phyloP scores from a whole-genome alignment of 768 basidiomycete species.

The Boletellus sp. region DNA sequence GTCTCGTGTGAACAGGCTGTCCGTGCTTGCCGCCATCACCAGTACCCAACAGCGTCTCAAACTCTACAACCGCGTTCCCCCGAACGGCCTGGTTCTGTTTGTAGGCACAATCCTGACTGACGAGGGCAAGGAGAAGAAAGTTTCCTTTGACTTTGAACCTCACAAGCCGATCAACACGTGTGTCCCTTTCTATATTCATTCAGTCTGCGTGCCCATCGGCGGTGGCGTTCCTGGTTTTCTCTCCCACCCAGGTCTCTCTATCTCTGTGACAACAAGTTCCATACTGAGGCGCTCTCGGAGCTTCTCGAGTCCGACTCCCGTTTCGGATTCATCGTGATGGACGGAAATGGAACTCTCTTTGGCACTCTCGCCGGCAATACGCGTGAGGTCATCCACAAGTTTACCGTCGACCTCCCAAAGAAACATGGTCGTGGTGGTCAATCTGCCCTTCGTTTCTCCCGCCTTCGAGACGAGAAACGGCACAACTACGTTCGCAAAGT shows the following conservation, averaged over 20 bases:
- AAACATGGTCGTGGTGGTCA: slow-evolving; percentile 99
- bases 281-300: slow-evolving; percentile 95
- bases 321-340: slow-evolving; percentile 99
- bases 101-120: slow-evolving; percentile 98
- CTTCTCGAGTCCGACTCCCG: slow-evolving; percentile 95
- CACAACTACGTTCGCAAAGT: slow-evolving; percentile 99
- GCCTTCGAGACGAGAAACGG: slow-evolving; percentile 97
- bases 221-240: not conserved
- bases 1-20: slow-evolving; percentile 95
- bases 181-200: slow-evolving; percentile 25
- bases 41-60: slow-evolving; percentile 97
- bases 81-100: slow-evolving; percentile 95
- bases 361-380: slow-evolving; percentile 96
- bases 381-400: slow-evolving; percentile 95
- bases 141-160: slow-evolving; percentile 97
- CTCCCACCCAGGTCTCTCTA: slow-evolving; percentile 73
- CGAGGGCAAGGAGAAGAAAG: slow-evolving; percentile 99
- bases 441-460: slow-evolving; percentile 98
- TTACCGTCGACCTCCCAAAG: slow-evolving; percentile 98
- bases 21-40: slow-evolving; percentile 96
- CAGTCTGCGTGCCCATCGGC: not conserved
- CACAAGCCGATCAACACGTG: slow-evolving; percentile 99
- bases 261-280: slow-evolving; percentile 99
- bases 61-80: slow-evolving; percentile 93
- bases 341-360: slow-evolving; percentile 95